Evolutionary conservation across 1,139 yeast genomes (phyloP).

Genomic region (Hyphopichia burtonii): DNA sequence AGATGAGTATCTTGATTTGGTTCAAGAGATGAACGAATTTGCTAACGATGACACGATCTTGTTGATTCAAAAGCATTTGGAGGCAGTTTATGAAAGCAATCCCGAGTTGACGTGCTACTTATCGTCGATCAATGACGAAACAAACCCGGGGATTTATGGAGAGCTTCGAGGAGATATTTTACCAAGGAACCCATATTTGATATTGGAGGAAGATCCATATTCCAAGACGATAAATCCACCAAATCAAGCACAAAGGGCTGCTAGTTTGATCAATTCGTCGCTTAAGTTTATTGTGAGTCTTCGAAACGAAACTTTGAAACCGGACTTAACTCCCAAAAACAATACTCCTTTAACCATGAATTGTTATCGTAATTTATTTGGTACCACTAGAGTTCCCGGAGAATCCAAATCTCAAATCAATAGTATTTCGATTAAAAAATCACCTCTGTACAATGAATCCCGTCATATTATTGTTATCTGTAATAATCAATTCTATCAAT

Average conservation of each 20-base stretch:
- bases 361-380: conserved; percentile 64
- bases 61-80: conserved; percentile 53
- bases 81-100: conserved; percentile 36
- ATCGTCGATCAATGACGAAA: conserved; percentile 57
- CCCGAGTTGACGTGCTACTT: conserved; percentile 50
- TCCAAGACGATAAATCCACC: conserved; percentile 56
- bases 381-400: conserved; percentile 61
- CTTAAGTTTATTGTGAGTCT: conserved; percentile 63
- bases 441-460: conserved; percentile 24
- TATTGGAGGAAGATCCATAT: conserved; percentile 71
- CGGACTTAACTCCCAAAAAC: conserved; percentile 55
- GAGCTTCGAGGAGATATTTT: conserved; percentile 63
- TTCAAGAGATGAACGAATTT: conserved; percentile 46
- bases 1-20: conserved; percentile 41
- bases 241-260: conserved; percentile 64
- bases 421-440: conserved; percentile 29
- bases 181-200: conserved; percentile 74
- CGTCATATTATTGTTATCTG: conserved; percentile 58
- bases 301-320: conserved; percentile 50
- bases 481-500: conserved; percentile 59
- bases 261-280: conserved; percentile 63
- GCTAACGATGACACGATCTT: conserved; percentile 38
- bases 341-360: conserved; percentile 61
- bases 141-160: conserved; percentile 64
- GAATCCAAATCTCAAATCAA: conserved; percentile 27